These are phyloP conservation scores for Apiospora arundinis DNA, from an alignment of 2,329 filamentous ascomycete genomes.

Conservation along the genomic window DNA sequence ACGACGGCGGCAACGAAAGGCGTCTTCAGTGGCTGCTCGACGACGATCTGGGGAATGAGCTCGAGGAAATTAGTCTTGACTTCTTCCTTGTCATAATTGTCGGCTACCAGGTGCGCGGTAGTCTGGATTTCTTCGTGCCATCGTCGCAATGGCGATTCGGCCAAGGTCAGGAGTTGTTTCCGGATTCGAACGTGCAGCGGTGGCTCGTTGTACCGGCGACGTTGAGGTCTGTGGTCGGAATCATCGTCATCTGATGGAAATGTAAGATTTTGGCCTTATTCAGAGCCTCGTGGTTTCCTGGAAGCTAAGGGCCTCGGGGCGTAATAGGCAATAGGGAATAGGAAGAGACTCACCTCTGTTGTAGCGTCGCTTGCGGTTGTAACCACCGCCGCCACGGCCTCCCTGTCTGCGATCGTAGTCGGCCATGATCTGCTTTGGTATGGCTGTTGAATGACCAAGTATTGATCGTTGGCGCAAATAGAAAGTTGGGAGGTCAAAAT, in stretches of 20 bases:
- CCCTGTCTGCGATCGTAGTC: conserved; percentile 64
- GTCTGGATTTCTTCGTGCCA: conserved; percentile 79
- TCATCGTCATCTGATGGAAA: conserved; percentile 71
- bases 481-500: conserved; percentile 1
- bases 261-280: background rate
- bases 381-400: conserved; percentile 51
- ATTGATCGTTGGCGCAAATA: background rate
- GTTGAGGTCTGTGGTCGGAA: conserved; percentile 74
- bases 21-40: conserved; percentile 97
- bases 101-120: conserved; percentile 78
- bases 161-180: conserved; percentile 79
- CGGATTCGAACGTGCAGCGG: conserved; percentile 75
- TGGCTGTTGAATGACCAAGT: conserved; percentile 4
- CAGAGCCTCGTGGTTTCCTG: background rate
- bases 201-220: conserved; percentile 73
- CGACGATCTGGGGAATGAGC: conserved; percentile 75
- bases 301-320: too few relatives aligned
- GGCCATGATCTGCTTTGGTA: conserved; percentile 48
- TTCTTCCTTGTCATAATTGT: conserved; percentile 86
- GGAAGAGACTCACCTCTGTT: conserved; percentile 68
- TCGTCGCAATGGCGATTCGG: conserved; percentile 79
- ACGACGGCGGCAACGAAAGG: conserved; percentile 89
- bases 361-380: conserved; percentile 78
- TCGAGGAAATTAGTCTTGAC: conserved; percentile 75
- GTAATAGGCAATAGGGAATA: background rate